These are phyloP conservation scores for Hanseniaspora sp. DNA, from an alignment of 1,139 yeast genomes.

Conservation along the genomic window DNA sequence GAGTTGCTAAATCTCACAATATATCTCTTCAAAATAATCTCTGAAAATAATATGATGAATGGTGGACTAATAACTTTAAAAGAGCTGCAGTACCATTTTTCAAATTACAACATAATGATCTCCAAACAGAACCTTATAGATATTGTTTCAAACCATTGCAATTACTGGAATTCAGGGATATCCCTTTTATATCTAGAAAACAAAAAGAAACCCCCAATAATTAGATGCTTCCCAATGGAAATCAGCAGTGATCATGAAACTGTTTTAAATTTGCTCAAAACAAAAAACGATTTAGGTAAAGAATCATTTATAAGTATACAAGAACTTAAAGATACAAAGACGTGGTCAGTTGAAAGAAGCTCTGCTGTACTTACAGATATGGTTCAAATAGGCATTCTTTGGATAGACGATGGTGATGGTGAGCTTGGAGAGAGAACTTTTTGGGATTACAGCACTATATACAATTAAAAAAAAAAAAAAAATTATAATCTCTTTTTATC, in stretches of 20 bases:
- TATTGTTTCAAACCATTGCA: background rate
- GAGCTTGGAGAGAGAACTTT: slow-evolving; percentile 43
- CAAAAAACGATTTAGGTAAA: background rate
- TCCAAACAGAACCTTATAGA: background rate
- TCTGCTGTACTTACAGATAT: slow-evolving; percentile 60
- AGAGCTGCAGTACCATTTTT: slow-evolving; percentile 13
- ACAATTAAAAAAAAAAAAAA: slow-evolving; percentile 1
- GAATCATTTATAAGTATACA: slow-evolving; percentile 55
- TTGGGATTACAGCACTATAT: slow-evolving; percentile 45
- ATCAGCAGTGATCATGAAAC: slow-evolving; percentile 41
- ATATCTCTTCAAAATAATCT: slow-evolving; percentile 1
- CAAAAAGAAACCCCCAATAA: background rate
- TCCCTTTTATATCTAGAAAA: slow-evolving; percentile 2
- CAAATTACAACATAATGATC: slow-evolving; percentile 8
- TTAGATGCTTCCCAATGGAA: slow-evolving; percentile 27
- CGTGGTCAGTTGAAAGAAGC: slow-evolving; percentile 59
- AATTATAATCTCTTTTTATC: slow-evolving; percentile 15
- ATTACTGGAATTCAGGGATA: slow-evolving; percentile 6
- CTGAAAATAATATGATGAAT: slow-evolving; percentile 5
- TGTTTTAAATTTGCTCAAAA: slow-evolving; percentile 1
- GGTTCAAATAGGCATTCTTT: slow-evolving; percentile 67
- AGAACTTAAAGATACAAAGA: slow-evolving; percentile 55
- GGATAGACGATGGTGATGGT: slow-evolving; percentile 56
- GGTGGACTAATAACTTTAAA: slow-evolving; percentile 10
- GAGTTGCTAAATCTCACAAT: slow-evolving; percentile 1